Evolutionary conservation across 257 asterid species (phyloP).

Genomic region (Hygrophila difformis): DNA sequence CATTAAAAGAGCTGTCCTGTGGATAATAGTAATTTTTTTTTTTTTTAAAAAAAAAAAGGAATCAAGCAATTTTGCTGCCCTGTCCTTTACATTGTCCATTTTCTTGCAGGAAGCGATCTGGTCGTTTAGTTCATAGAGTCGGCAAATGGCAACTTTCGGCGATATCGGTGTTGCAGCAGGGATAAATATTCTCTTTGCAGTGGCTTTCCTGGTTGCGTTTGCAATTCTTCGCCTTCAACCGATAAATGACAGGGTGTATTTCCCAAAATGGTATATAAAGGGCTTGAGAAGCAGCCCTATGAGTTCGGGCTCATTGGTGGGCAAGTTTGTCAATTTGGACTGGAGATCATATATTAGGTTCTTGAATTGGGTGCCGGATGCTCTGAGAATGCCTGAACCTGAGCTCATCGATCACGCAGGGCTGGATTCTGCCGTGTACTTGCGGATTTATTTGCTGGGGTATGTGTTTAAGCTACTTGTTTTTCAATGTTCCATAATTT

Average conservation of each 20-base stretch:
- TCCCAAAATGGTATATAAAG: conserved; percentile 97
- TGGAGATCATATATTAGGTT: conserved; percentile 80
- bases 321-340: conserved; percentile 71
- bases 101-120: conserved; percentile 17
- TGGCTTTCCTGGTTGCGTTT: conserved; percentile 67
- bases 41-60: neutral
- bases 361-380: conserved; percentile 96
- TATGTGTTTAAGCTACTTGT: conserved; percentile 14
- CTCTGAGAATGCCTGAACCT: conserved; percentile 86
- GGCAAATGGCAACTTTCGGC: conserved; percentile 75
- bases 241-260: conserved; percentile 84
- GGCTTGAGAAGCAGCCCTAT: conserved; percentile 84
- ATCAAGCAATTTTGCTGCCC: neutral
- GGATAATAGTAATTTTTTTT: neutral
- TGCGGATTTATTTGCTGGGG: conserved; percentile 96
- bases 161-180: conserved; percentile 97
- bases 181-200: conserved; percentile 57
- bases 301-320: conserved; percentile 46
- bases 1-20: no score
- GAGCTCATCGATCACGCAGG: conserved; percentile 98
- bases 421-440: conserved; percentile 79
- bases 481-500: neutral
- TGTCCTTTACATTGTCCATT: neutral
- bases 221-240: conserved; percentile 91
- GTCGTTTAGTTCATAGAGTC: conserved; percentile 13